These are phyloP conservation scores for Bauhinia variegata DNA, from an alignment of 306 rosid genomes.

Conservation along the genomic window DNA sequence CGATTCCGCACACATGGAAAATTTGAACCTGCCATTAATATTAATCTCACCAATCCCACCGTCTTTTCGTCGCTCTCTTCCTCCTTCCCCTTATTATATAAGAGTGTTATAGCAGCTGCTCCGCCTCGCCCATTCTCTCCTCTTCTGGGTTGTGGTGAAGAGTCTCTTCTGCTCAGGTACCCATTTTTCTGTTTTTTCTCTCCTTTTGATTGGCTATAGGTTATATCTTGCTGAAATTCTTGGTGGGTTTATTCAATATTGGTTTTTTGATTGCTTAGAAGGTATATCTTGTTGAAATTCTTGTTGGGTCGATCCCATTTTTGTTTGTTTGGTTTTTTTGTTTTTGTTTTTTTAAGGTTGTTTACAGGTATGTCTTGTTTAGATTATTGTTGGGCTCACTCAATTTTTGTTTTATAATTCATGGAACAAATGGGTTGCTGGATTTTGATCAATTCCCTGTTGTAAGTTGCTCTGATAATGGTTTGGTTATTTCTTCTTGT, in stretches of 20 bases:
- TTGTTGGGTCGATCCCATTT: too few species aligned
- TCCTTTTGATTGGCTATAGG: neutral
- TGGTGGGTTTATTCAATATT: neutral
- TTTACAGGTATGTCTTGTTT: too few species aligned
- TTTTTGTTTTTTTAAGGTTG: too few species aligned
- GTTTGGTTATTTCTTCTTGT: neutral
- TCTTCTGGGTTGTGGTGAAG: neutral
- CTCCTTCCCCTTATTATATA: neutral
- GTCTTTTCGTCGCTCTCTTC: neutral
- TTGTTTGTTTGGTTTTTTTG: too few species aligned
- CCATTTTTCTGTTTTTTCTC: neutral
- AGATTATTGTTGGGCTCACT: too few species aligned
- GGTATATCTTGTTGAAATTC: too few species aligned
- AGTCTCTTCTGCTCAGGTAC: constrained; percentile 2
- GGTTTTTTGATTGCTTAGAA: neutral
- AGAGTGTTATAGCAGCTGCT: constrained; percentile 8
- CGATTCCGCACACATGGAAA: constrained; percentile 18
- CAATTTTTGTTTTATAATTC: too few species aligned
- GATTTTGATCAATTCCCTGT: neutral
- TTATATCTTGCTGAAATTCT: neutral
- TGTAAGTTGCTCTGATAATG: neutral
- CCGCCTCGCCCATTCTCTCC: neutral
- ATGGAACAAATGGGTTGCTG: neutral
- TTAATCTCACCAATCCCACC: neutral
- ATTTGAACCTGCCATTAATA: constrained; percentile 23